A percentile compares a stretch with the other conserved stretches of the same genome.
Evolutionary conservation across 306 rosid genomes (phyloP).

Genomic region (Elaeagnus macrophylla): DNA sequence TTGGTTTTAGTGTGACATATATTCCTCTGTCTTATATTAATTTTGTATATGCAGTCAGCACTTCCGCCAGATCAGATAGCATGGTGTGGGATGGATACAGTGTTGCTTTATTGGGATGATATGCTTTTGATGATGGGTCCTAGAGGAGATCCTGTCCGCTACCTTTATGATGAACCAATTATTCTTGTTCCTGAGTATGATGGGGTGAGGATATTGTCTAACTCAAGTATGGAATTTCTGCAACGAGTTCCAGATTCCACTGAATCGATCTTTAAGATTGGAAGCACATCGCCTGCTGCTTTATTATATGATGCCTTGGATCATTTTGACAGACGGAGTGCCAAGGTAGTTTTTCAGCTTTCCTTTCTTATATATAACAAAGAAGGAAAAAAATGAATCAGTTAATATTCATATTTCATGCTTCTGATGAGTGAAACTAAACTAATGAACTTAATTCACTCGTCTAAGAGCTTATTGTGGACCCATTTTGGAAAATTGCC

Average conservation of each 20-base stretch:
- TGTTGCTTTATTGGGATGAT: slow-evolving; percentile 93
- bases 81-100: slow-evolving; percentile 99
- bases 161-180: slow-evolving; percentile 81
- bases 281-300: slow-evolving; percentile 96
- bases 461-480: too few species aligned
- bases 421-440: too few species aligned
- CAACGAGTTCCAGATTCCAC: slow-evolving; percentile 94
- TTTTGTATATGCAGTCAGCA: slow-evolving; percentile 56
- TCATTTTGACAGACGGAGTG: slow-evolving; percentile 95
- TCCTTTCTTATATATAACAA: neutral
- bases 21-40: slow-evolving; percentile 9
- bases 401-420: too few species aligned
- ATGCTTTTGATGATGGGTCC: slow-evolving; percentile 98
- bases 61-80: slow-evolving; percentile 87
- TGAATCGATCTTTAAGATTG: slow-evolving; percentile 83
- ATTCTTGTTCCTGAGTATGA: slow-evolving; percentile 86
- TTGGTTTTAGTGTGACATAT: slow-evolving; percentile 1
- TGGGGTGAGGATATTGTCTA: slow-evolving; percentile 92
- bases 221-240: slow-evolving; percentile 80
- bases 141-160: slow-evolving; percentile 77
- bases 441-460: too few species aligned
- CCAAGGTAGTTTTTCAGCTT: slow-evolving; percentile 53
- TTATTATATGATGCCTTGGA: slow-evolving; percentile 89
- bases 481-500: too few species aligned
- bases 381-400: too few species aligned